Conservation (phyloP, 2,329 filamentous ascomycete genomes). For the Scedosporium aurantiacum region DNA sequence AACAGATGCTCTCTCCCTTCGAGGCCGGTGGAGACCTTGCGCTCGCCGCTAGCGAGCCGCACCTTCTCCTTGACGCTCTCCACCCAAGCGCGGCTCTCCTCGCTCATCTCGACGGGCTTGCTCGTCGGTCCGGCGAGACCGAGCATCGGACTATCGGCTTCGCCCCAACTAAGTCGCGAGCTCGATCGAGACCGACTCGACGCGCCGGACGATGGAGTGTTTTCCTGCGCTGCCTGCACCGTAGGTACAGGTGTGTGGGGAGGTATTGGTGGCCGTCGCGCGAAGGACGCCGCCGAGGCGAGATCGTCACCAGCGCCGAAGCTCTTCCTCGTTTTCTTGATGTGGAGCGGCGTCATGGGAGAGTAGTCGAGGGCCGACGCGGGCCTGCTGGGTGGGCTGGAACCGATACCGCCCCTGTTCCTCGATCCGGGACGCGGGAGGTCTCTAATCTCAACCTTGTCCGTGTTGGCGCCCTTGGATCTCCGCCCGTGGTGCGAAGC, state of each 20-base stretch:
- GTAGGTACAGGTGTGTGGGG: conserved; percentile 29
- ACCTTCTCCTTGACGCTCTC: conserved; percentile 76
- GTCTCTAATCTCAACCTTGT: conserved; percentile 49
- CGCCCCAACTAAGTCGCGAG: conserved; percentile 44
- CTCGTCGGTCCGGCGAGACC: conserved; percentile 61
- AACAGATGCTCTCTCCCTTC: conserved; percentile 33
- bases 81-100: conserved; percentile 69
- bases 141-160: conserved; percentile 47
- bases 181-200: conserved; percentile 39
- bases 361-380: conserved; percentile 20
- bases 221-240: conserved; percentile 20
- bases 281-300: conserved; percentile 11
- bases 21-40: conserved; percentile 17
- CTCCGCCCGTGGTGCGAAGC: conserved; percentile 82
- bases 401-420: conserved; percentile 12
- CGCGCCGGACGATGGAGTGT: conserved; percentile 32
- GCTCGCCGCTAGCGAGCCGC: conserved; percentile 54
- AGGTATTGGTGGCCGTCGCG: conserved; percentile 12
- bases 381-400: conserved; percentile 31
- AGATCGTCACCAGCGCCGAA: conserved; percentile 22
- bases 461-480: conserved; percentile 32
- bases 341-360: conserved; percentile 36
- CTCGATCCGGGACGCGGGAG: conserved; percentile 19
- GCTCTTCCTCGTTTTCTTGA: conserved; percentile 43
- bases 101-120: conserved; percentile 55